Evolutionary conservation across 305 asterid genomes (phyloP), one percentile per base, ranked within the genome.

Genomic region (Withania somnifera): DNA sequence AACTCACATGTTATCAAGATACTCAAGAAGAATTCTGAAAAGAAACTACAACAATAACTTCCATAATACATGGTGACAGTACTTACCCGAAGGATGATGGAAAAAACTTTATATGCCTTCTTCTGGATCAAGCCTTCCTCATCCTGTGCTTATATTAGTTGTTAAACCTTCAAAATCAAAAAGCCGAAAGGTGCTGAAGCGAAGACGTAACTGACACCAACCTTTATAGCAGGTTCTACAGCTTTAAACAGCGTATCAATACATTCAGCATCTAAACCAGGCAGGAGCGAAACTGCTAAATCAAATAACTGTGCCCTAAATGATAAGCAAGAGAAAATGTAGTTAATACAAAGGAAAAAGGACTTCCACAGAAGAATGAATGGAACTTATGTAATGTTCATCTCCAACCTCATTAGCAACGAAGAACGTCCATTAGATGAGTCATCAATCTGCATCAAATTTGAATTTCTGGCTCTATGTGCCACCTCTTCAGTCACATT

Each of bases 101-200:
- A 91, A 15, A 93, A 91, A 77, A 90, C 98, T 86, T 93, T 91
- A 82, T 96, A 94, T 58, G 96, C 97, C 90, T 89, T 94, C 88
- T 96, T 96, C 91, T 96, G 99, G 86, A 96, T 88, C 88, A 88
- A 79, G 68, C 97, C 93, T 83, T 93, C 97, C 64, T 20, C 83
- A 51, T 89, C 98, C 99, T 96, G 92, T 51, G 47, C 42, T 75
- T 15, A 76, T 15, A 73, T n/a, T 76, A 50, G 47, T 76, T 76
- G 51, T 28, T 76, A 50, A 51, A 30, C 45, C 24, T 76, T 76
- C 63, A 0, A 76, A 4, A 28, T 75, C 0, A 0, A 75, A 6
- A 51, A 51, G 57, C 26, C 28, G 38, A 50, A 51, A 76, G 22
- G 80, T 76, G 61, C 63, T 9, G 47, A 76, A 28, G 15, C 32